A percentile compares a stretch with the other conserved stretches of the same genome.
Conservation (phyloP, 441 rosid genomes). For the Macaranga tanarius region DNA sequence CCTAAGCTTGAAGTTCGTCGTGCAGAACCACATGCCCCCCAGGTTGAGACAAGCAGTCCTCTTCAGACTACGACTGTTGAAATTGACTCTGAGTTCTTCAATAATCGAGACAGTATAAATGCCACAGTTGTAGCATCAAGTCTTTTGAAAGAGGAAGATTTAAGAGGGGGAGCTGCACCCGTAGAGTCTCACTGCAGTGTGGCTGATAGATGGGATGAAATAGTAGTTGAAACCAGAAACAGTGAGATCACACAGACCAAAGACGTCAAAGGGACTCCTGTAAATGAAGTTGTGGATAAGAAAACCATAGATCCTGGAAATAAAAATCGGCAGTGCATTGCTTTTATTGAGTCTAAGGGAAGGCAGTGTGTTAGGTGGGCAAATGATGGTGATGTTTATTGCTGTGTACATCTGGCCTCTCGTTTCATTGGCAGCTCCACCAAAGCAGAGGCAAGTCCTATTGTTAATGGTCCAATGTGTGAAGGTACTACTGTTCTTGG, state of each 20-base stretch:
- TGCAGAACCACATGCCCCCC: constrained; percentile 72
- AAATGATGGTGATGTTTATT: constrained; percentile 92
- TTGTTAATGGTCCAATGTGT: constrained; percentile 68
- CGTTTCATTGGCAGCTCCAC: constrained; percentile 67
- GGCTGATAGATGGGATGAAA: constrained; percentile 66
- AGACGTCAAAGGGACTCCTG: constrained; percentile 44
- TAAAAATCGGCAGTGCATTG: constrained; percentile 79
- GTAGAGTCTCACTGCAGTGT: constrained; percentile 48
- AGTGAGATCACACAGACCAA: constrained; percentile 37
- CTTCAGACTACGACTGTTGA: constrained; percentile 47
- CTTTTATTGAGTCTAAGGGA: constrained; percentile 93
- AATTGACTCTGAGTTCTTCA: constrained; percentile 61
- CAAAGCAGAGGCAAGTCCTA: constrained; percentile 52
- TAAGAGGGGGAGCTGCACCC: constrained; percentile 36
- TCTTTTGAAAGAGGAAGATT: constrained; percentile 31
- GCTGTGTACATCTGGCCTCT: constrained; percentile 97
- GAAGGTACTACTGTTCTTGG: constrained; percentile 98
- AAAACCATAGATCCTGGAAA: constrained; percentile 53
- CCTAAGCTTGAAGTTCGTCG: constrained; percentile 96
- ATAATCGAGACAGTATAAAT: constrained; percentile 41
- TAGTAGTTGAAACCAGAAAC: constrained; percentile 63
- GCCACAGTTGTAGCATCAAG: constrained; percentile 35
- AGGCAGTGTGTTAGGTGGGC: constrained; percentile 99
- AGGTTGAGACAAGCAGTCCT: constrained; percentile 43
- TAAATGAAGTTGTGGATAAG: constrained; percentile 38